phyloP scores from a whole-genome alignment of 108 stramenopile genomes.

The Mediolabrus comicus region DNA sequence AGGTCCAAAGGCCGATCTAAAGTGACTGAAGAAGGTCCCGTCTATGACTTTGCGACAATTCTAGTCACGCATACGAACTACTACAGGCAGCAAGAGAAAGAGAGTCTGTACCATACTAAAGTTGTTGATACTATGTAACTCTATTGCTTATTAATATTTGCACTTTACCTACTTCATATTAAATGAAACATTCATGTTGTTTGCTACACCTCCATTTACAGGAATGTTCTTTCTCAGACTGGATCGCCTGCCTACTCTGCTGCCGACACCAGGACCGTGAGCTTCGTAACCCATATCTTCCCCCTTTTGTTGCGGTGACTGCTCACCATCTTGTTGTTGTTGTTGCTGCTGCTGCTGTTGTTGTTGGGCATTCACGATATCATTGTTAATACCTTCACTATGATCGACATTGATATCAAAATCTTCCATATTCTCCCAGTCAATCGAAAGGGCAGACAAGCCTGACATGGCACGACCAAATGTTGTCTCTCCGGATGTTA shows the following conservation, averaged over 20 bases:
- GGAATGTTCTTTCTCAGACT: neutral
- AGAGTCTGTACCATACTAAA: too few relatives aligned
- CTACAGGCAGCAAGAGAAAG: too few relatives aligned
- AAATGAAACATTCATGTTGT: neutral
- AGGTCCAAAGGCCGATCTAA: too few relatives aligned
- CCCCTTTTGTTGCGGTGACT: neutral
- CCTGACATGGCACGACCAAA: constrained; percentile 92
- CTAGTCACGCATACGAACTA: too few relatives aligned
- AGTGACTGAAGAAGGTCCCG: too few relatives aligned
- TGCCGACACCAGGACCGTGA: neutral
- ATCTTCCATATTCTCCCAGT: constrained; percentile 92
- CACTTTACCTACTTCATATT: neutral
- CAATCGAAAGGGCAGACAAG: constrained; percentile 81
- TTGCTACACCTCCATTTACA: neutral
- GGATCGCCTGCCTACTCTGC: neutral
- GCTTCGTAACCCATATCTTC: constrained; percentile 1
- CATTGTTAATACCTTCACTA: constrained; percentile 82
- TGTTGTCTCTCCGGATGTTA: constrained; percentile 53
- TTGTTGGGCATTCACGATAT: constrained; percentile 36
- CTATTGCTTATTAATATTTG: too few relatives aligned
- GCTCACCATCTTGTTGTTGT: neutral
- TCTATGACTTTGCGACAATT: too few relatives aligned
- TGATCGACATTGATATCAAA: constrained; percentile 91
- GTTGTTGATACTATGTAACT: too few relatives aligned
- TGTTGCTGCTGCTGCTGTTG: neutral